phyloP scores from a whole-genome alignment of 305 asterid species.

The Solanum aculeatissimum region DNA sequence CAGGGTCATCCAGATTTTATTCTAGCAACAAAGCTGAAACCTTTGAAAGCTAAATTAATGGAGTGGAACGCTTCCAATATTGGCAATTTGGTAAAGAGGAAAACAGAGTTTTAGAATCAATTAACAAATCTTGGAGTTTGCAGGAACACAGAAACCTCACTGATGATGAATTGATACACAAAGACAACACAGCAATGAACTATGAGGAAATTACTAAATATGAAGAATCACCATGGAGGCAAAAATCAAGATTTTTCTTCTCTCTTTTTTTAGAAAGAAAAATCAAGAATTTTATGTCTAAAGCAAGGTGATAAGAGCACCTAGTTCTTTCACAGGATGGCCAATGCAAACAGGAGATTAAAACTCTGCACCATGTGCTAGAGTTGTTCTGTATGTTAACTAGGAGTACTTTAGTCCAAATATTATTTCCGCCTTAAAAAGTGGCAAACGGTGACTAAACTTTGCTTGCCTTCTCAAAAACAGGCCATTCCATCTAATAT shows the following conservation, averaged over 20 bases:
- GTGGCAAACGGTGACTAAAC: neutral
- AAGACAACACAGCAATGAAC: neutral
- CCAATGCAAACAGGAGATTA: neutral
- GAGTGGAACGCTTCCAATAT: neutral
- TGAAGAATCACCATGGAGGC: neutral
- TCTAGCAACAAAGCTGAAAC: neutral
- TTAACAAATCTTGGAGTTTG: neutral
- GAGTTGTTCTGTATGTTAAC: neutral
- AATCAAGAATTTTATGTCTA: neutral
- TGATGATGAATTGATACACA: neutral
- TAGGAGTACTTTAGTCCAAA: neutral
- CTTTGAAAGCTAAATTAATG: neutral
- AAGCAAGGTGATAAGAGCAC: neutral
- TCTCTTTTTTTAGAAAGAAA: neutral
- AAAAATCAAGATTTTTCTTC: neutral
- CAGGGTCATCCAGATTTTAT: neutral
- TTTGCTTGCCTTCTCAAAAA: neutral
- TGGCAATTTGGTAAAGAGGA: neutral
- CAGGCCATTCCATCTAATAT: neutral
- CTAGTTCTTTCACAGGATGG: neutral
- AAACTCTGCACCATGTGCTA: neutral
- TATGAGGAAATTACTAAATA: neutral
- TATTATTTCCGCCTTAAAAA: neutral
- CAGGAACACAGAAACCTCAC: neutral
- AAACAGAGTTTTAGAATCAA: neutral